A percentile compares a stretch with the other conserved stretches of the same genome.
Conservation (phyloP, 805 yeast genomes). For the Kluyveromyces siamensis region DNA sequence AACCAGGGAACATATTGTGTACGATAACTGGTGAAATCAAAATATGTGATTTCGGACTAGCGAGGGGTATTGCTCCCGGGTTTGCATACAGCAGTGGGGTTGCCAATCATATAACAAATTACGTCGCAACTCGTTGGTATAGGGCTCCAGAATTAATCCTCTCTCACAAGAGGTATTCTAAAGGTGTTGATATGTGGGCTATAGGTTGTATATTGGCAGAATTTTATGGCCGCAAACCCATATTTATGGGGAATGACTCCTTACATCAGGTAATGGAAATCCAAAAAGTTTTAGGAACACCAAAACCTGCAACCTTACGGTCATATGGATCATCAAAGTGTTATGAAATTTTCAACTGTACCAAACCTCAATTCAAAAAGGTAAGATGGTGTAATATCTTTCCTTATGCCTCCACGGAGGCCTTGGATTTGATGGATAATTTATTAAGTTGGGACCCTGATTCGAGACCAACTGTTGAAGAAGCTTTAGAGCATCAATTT, state of each 20-base stretch:
- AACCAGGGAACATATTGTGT: constrained; percentile 83
- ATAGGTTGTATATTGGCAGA: constrained; percentile 87
- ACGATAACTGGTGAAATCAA: constrained; percentile 66
- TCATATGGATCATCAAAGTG: constrained; percentile 39
- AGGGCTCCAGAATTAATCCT: constrained; percentile 86
- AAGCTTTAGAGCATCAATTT: constrained; percentile 50
- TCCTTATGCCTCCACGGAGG: constrained; percentile 50
- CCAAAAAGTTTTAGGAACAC: constrained; percentile 61
- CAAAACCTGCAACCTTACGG: constrained; percentile 39
- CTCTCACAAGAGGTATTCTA: constrained; percentile 48
- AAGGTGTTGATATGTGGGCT: constrained; percentile 86
- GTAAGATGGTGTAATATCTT: constrained; percentile 45
- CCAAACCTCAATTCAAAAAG: constrained; percentile 35
- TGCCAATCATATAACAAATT: constrained; percentile 53
- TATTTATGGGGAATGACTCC: constrained; percentile 69
- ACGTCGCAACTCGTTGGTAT: constrained; percentile 94
- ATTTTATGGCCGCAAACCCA: constrained; percentile 67
- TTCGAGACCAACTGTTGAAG: constrained; percentile 43
- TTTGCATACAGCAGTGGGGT: constrained; percentile 25
- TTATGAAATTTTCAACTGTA: constrained; percentile 37
- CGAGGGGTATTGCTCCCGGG: constrained; percentile 55
- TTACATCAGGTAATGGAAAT: constrained; percentile 65
- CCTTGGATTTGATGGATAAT: constrained; percentile 42
- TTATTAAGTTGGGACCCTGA: constrained; percentile 60
- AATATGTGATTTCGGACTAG: constrained; percentile 90